Percentiles rank a stretch among this genome's conserved stretches.
Conservation (phyloP, 176 grass and related monocot genomes). For the Calamus simplicifolius region DNA sequence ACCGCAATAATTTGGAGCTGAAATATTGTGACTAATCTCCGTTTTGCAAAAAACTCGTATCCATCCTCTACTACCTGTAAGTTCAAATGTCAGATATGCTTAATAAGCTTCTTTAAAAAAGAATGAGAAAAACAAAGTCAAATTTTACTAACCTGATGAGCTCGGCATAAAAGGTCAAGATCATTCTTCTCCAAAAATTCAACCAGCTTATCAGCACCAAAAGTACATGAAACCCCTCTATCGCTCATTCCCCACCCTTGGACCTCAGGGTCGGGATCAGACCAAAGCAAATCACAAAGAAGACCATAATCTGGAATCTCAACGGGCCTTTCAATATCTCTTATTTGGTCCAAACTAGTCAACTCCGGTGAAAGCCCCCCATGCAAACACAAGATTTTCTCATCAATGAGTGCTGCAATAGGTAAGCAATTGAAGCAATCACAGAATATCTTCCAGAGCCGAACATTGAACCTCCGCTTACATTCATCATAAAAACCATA, state of each 20-base stretch:
- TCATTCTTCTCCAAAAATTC: slow-evolving; percentile 72
- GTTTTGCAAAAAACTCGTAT: slow-evolving; percentile 21
- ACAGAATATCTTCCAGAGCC: slow-evolving; percentile 33
- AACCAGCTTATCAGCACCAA: slow-evolving; percentile 54
- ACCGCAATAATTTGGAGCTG: slow-evolving; percentile 26
- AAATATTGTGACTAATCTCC: slow-evolving; percentile 30
- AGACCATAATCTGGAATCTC: slow-evolving; percentile 29
- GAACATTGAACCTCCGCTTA: slow-evolving; percentile 62
- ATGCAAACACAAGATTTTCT: slow-evolving; percentile 25
- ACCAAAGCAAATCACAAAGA: slow-evolving; percentile 30
- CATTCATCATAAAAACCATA: slow-evolving; percentile 70
- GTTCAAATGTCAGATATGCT: background rate
- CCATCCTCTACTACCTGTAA: slow-evolving; percentile 25
- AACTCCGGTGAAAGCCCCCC: slow-evolving; percentile 27
- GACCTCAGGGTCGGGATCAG: slow-evolving; percentile 17
- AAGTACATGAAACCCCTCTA: slow-evolving; percentile 44
- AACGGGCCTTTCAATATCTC: slow-evolving; percentile 4
- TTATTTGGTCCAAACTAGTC: slow-evolving; percentile 14
- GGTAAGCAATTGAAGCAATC: slow-evolving; percentile 32
- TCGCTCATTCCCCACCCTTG: slow-evolving; percentile 23
- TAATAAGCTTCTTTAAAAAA: background rate
- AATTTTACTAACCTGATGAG: slow-evolving; percentile 46
- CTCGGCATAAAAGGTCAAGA: slow-evolving; percentile 59
- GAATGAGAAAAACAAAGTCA: background rate
- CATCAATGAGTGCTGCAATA: slow-evolving; percentile 17